phyloP scores from a whole-genome alignment of 345 rosid genomes.

The Eucalyptus urophylla region DNA sequence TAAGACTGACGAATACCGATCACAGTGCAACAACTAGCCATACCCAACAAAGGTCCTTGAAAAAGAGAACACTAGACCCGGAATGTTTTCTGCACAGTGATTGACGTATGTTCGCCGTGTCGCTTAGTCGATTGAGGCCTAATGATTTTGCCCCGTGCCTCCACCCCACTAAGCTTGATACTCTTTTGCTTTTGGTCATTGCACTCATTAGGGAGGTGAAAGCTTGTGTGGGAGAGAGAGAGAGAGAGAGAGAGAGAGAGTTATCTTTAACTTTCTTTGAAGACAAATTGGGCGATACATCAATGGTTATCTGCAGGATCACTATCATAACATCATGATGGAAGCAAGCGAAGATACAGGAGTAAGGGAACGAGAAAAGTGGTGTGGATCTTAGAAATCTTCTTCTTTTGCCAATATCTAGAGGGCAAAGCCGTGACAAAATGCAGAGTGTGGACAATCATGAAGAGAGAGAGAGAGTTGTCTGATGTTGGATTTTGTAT shows the following conservation, averaged over 20 bases:
- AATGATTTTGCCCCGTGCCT: conserved; percentile 8
- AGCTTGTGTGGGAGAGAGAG: neutral
- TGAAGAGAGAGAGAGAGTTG: neutral
- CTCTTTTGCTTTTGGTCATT: conserved; percentile 4
- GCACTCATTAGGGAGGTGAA: conserved; percentile 10
- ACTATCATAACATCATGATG: neutral
- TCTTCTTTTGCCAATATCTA: neutral
- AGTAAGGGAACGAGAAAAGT: neutral
- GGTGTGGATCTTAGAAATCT: neutral
- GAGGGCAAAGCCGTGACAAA: neutral
- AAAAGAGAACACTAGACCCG: neutral
- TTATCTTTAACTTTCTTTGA: neutral
- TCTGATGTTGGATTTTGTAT: neutral
- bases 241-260: neutral
- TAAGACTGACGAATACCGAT: neutral
- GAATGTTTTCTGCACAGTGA: neutral
- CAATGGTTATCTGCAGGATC: neutral
- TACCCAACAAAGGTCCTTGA: neutral
- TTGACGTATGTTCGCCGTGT: neutral
- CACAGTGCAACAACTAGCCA: neutral
- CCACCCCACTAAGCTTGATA: conserved; percentile 4
- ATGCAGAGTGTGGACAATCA: neutral
- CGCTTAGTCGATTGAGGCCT: neutral
- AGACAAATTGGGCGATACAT: neutral
- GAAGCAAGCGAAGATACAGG: neutral